Conservation (phyloP, 1,284 basidiomycete genomes). For the Ustilago tritici region DNA sequence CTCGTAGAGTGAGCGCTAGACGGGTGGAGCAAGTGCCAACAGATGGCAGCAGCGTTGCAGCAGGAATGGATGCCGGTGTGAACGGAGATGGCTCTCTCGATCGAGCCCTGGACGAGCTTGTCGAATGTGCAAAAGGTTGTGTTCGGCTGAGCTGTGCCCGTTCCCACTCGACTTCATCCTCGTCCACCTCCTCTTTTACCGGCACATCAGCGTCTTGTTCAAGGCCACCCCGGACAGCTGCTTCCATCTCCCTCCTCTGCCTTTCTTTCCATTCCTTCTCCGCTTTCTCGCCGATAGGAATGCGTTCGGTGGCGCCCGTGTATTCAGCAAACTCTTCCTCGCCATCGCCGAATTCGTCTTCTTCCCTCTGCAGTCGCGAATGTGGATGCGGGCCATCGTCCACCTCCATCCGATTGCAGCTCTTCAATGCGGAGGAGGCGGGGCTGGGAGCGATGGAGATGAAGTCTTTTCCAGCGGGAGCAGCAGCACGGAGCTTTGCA, state of each 20-base stretch:
- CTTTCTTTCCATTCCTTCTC: slow-evolving; percentile 37
- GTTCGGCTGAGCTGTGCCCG: slow-evolving; percentile 54
- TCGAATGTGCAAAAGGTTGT: slow-evolving; percentile 12
- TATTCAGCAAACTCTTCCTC: slow-evolving; percentile 65
- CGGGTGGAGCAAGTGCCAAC: slow-evolving; percentile 50
- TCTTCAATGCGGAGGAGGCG: slow-evolving; percentile 4
- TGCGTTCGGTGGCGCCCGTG: slow-evolving; percentile 63
- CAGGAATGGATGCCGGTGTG: slow-evolving; percentile 51
- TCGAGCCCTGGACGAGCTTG: background rate
- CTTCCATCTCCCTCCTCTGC: slow-evolving; percentile 49
- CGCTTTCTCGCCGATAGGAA: slow-evolving; percentile 55
- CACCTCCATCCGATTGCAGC: slow-evolving; percentile 17
- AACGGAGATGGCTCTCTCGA: slow-evolving; percentile 52
- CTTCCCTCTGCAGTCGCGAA: slow-evolving; percentile 59
- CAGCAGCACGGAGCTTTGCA: slow-evolving; percentile 27
- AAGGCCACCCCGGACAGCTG: slow-evolving; percentile 38
- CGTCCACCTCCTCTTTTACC: slow-evolving; percentile 78
- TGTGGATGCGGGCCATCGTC: slow-evolving; percentile 57
- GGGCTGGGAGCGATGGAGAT: slow-evolving; percentile 40
- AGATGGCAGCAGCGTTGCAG: slow-evolving; percentile 53
- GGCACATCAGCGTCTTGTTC: slow-evolving; percentile 24
- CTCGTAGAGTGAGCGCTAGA: slow-evolving; percentile 33
- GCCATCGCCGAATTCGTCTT: slow-evolving; percentile 63
- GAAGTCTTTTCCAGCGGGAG: slow-evolving; percentile 36
- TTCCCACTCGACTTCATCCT: slow-evolving; percentile 75